A percentile compares a stretch with the other conserved stretches of the same genome.
Evolutionary conservation across 352 stramenopile species (phyloP).

Genomic region (Phytophthora boehmeriae): DNA sequence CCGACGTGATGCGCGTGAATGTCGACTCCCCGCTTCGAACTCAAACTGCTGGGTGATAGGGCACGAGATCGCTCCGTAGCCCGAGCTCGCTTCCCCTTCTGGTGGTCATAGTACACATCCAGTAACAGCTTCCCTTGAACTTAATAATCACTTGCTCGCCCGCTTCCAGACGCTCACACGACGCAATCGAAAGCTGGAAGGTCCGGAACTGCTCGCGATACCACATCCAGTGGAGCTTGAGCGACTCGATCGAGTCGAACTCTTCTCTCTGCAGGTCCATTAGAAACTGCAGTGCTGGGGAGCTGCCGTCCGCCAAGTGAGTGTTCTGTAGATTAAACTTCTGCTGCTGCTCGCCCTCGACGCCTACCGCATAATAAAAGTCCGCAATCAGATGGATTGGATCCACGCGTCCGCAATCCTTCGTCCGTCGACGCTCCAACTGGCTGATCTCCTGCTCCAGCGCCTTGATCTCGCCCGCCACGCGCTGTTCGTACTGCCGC

Average conservation of each 20-base stretch:
- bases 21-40: conserved; percentile 32
- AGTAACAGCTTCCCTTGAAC: conserved; percentile 32
- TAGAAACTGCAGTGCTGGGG: conserved; percentile 33
- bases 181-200: conserved; percentile 43
- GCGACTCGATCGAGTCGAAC: conserved; percentile 46
- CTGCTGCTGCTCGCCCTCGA: conserved; percentile 11
- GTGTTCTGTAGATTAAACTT: conserved; percentile 2
- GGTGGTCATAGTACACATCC: conserved; percentile 16
- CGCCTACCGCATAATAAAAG: conserved; percentile 39
- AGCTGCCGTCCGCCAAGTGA: conserved; percentile 20
- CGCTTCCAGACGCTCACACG: conserved; percentile 34
- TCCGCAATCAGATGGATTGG: conserved; percentile 31
- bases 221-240: conserved; percentile 48
- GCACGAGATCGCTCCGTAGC: conserved; percentile 28
- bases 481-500: conserved; percentile 45
- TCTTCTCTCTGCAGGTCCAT: conserved; percentile 42
- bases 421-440: conserved; percentile 16
- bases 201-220: conserved; percentile 51
- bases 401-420: conserved; percentile 1
- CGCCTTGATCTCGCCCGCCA: conserved; percentile 32
- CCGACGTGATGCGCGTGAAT: conserved; percentile 48
- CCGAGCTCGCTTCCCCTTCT: conserved; percentile 10
- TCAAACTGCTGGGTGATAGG: conserved; percentile 55
- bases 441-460: conserved; percentile 48
- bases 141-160: conserved; percentile 45